Conservation (phyloP, 768 basidiomycete species). For the Xerocomus potaroensis region DNA sequence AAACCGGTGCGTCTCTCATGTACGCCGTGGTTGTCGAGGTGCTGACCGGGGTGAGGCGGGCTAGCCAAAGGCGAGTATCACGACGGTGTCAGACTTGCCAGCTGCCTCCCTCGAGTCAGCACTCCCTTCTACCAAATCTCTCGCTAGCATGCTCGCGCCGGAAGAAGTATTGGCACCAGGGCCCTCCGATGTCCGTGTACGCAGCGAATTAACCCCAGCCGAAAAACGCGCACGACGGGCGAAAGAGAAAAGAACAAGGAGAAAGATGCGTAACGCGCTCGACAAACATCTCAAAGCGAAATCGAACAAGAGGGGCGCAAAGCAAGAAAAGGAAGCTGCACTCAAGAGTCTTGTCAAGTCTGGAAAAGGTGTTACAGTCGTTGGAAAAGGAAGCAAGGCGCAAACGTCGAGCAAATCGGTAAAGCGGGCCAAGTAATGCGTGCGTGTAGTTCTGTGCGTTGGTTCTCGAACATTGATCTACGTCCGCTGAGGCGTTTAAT, state of each 20-base stretch:
- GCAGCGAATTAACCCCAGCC: slow-evolving; percentile 77
- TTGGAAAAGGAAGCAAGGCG: slow-evolving; percentile 60
- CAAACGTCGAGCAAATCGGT: slow-evolving; percentile 18
- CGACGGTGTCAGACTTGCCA: slow-evolving; percentile 77
- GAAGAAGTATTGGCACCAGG: slow-evolving; percentile 78
- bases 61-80: slow-evolving; percentile 89
- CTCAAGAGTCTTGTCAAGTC: slow-evolving; percentile 78
- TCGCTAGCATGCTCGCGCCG: slow-evolving; percentile 81
- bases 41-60: not conserved
- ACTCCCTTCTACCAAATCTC: slow-evolving; percentile 75
- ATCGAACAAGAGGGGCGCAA: slow-evolving; percentile 42
- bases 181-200: slow-evolving; percentile 51
- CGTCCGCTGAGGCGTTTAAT: not conserved
- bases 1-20: slow-evolving; percentile 72
- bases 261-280: slow-evolving; percentile 61
- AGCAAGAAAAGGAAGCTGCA: slow-evolving; percentile 82
- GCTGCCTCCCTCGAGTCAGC: slow-evolving; percentile 86
- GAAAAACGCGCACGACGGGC: slow-evolving; percentile 73
- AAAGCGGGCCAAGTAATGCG: slow-evolving; percentile 25
- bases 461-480: not conserved
- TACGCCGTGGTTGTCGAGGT: not conserved
- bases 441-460: slow-evolving; percentile 2
- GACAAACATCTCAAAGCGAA: slow-evolving; percentile 52
- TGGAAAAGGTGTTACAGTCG: slow-evolving; percentile 82
- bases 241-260: slow-evolving; percentile 66